Percentiles rank a stretch among this genome's conserved stretches.
Conservation (phyloP, 495 filamentous ascomycete species). For the Emericellopsis terricola region DNA sequence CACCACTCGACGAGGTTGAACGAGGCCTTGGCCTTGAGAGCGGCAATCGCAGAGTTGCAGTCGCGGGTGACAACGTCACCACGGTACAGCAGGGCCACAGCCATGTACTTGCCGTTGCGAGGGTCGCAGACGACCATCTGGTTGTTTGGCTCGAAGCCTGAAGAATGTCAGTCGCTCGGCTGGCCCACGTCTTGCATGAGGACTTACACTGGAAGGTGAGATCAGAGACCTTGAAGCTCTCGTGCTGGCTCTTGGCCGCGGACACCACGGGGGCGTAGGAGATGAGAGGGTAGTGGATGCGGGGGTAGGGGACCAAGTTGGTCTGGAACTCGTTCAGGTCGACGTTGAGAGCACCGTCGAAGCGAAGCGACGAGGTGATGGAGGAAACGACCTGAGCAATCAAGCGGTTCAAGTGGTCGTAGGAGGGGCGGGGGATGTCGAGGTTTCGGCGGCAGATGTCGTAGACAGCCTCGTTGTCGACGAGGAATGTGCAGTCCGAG, state of each 20-base stretch:
- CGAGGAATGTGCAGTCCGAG: conserved; percentile 99
- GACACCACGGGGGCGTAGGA: conserved; percentile 92
- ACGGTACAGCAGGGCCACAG: conserved; percentile 92
- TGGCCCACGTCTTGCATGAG: conserved; percentile 12
- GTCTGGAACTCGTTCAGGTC: conserved; percentile 99
- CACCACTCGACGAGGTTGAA: conserved; percentile 99
- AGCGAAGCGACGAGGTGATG: conserved; percentile 94
- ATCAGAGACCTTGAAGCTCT: conserved; percentile 79
- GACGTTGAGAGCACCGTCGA: conserved; percentile 97
- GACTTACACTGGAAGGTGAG: conserved; percentile 50
- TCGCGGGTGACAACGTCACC: conserved; percentile 97
- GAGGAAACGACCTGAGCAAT: conserved; percentile 98
- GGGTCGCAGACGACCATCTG: conserved; percentile 99
- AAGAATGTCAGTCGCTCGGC: not conserved
- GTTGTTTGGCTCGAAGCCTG: conserved; percentile 52
- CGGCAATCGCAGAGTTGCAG: conserved; percentile 74
- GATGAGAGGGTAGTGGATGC: conserved; percentile 97
- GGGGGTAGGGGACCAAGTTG: conserved; percentile 95
- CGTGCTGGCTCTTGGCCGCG: conserved; percentile 82
- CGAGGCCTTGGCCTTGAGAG: conserved; percentile 94
- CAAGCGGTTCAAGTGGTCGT: conserved; percentile 95
- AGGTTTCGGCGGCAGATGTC: conserved; percentile 97
- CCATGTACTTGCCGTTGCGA: conserved; percentile 99
- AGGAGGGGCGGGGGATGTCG: conserved; percentile 89
- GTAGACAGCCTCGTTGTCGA: conserved; percentile 99